phyloP scores from a whole-genome alignment of 768 basidiomycete species.

The Cystobasidium onofrii region DNA sequence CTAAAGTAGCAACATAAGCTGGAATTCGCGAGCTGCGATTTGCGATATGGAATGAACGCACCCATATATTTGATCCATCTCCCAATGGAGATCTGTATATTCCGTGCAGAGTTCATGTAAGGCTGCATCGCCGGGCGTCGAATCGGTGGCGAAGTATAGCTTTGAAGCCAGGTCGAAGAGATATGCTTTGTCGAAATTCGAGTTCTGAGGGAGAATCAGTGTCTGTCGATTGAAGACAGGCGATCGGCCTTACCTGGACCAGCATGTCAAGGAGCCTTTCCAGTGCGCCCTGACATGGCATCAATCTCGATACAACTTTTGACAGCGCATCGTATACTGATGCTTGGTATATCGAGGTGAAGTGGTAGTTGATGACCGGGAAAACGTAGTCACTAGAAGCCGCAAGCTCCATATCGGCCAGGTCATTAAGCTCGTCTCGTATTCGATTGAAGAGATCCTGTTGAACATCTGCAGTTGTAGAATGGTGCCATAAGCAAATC shows the following conservation, averaged over 20 bases:
- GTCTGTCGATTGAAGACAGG: neutral
- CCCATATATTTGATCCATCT: conserved; percentile 81
- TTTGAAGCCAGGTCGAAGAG: conserved; percentile 77
- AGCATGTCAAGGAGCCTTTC: conserved; percentile 70
- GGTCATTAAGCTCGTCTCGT: conserved; percentile 67
- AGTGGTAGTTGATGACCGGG: conserved; percentile 62
- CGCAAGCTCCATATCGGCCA: conserved; percentile 19
- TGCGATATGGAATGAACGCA: no score
- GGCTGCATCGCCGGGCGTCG: conserved; percentile 77
- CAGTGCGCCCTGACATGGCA: conserved; percentile 72
- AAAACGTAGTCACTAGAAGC: conserved; percentile 36
- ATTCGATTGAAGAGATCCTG: conserved; percentile 81
- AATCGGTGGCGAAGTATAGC: conserved; percentile 87
- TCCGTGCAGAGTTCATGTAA: conserved; percentile 86
- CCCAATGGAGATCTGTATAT: conserved; percentile 75
- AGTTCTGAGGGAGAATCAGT: conserved; percentile 55
- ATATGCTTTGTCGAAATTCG: conserved; percentile 86
- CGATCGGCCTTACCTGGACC: conserved; percentile 43
- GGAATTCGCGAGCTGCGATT: no score
- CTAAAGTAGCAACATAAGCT: neutral
- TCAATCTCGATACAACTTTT: conserved; percentile 73
- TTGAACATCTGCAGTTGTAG: conserved; percentile 75
- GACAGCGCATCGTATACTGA: conserved; percentile 87
- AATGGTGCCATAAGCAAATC: no score
- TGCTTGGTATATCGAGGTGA: conserved; percentile 89